These are phyloP conservation scores for Cystobasidium onofrii DNA, from an alignment of 768 basidiomycete species.

Conservation along the genomic window DNA sequence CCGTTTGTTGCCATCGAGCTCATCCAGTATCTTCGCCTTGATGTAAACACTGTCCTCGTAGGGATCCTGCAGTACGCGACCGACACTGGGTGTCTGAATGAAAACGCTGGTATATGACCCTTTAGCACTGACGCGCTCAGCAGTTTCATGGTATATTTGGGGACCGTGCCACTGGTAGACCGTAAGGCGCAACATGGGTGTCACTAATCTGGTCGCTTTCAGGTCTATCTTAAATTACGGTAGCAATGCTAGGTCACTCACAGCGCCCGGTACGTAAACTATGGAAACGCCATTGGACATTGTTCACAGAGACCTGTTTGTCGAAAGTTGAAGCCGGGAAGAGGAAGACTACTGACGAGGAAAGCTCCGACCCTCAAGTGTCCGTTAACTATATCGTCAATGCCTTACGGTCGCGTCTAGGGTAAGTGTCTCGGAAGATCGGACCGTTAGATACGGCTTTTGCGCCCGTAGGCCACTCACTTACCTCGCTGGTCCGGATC, in stretches of 20 bases:
- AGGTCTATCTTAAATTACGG: too few species aligned
- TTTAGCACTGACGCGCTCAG: background rate
- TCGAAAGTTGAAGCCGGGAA: too few species aligned
- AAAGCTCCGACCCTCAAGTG: too few species aligned
- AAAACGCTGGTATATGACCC: slow-evolving; percentile 6
- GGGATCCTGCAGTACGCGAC: background rate
- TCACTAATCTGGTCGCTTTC: too few species aligned
- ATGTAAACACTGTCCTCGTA: background rate
- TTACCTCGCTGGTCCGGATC: too few species aligned
- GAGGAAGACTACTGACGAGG: too few species aligned
- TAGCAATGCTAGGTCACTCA: background rate
- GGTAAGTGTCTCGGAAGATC: too few species aligned
- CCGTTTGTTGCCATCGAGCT: background rate
- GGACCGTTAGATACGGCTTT: too few species aligned
- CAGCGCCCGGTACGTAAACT: slow-evolving; percentile 14
- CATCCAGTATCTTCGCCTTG: background rate
- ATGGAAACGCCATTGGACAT: slow-evolving; percentile 4
- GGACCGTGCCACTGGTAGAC: slow-evolving; percentile 16
- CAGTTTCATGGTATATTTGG: background rate
- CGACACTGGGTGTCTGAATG: background rate
- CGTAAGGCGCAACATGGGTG: background rate
- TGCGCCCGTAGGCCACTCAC: too few species aligned
- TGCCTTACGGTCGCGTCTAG: too few species aligned
- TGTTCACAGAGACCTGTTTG: too few species aligned
- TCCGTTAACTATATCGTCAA: too few species aligned